Evolutionary conservation across 2,329 filamentous ascomycete genomes (phyloP).

Genomic region (Colletotrichum simmondsii): DNA sequence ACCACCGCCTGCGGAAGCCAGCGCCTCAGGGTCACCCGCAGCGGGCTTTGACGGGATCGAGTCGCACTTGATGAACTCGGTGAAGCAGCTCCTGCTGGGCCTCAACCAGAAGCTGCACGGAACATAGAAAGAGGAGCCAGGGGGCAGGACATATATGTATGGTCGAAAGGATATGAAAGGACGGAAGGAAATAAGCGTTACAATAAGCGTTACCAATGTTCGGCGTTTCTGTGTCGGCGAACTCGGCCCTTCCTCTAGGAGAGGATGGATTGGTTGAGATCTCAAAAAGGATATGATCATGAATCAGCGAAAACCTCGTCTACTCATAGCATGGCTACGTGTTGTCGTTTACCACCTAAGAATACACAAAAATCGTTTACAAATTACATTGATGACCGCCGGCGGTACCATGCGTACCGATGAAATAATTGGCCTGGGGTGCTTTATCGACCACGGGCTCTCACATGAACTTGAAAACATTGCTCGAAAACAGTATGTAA

Average conservation of each 20-base stretch:
- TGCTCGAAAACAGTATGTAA: neutral
- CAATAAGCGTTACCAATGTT: neutral
- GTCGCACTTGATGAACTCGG: conserved; percentile 53
- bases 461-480: neutral
- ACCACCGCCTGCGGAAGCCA: conserved; percentile 38
- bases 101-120: conserved; percentile 50
- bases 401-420: neutral
- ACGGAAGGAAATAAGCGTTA: neutral
- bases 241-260: neutral
- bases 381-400: neutral
- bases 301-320: conserved; percentile 26
- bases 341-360: conserved; percentile 13
- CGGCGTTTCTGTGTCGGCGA: neutral
- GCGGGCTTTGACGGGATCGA: conserved; percentile 51
- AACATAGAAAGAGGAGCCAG: conserved; percentile 1
- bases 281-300: conserved; percentile 29
- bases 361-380: conserved; percentile 27
- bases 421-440: neutral
- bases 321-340: conserved; percentile 18
- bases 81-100: conserved; percentile 50
- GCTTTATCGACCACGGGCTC: neutral
- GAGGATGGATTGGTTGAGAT: neutral
- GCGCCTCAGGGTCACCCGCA: conserved; percentile 18
- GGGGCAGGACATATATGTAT: neutral
- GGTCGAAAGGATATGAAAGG: neutral